Evolutionary conservation across 495 filamentous ascomycete genomes (phyloP), one percentile per base, ranked within the genome.

Genomic region (Xylaria curta): DNA sequence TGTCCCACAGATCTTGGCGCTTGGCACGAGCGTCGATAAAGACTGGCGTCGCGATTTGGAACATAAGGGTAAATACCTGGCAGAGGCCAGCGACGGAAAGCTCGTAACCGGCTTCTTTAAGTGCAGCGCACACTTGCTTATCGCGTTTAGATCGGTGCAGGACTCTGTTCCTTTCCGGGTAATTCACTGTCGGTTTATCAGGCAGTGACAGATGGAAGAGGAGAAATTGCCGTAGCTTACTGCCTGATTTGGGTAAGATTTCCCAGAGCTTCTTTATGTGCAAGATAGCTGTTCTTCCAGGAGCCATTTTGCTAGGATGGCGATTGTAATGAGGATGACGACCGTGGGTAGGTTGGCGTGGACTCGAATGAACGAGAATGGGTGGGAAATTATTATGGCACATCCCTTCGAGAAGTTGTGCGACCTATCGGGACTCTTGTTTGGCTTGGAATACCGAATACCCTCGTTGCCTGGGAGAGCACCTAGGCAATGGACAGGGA

Each of bases 1-100:
- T 59, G 15, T 68, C 66, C 66, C 66, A 68, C 26, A 68, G 66
- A 40, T 68, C 66, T 36, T 60, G 9, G 21, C 24, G 15, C 6
- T 59, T 24, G n/a, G 51, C 36, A 36, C 66, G 51, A 5, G 7
- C 66, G 19, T 26, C 19, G 36, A 46, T 13, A 15, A 58, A 44
- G 21, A 68, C 26, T 5, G 38, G 66, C 0, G 36, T 47, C 8
- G 66, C 66, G 17, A 54, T 28, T 17, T 58, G 51, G 17, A 68
- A 68, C 53, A 68, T 58, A 21, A 36, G 36, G 15, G 13, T 4
- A 13, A 68, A 53, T 40, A 36, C 53, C 7, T 12, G 47, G 8
- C 21, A 0, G 17, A 68, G 3, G 6, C 12, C 47, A 44, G 66
- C 1, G 12, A 10, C 0, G 5, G 36, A 58, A 12, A 68, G 17